Conservation (phyloP, 495 filamentous ascomycete genomes). For the Penicillium riverlandense region DNA sequence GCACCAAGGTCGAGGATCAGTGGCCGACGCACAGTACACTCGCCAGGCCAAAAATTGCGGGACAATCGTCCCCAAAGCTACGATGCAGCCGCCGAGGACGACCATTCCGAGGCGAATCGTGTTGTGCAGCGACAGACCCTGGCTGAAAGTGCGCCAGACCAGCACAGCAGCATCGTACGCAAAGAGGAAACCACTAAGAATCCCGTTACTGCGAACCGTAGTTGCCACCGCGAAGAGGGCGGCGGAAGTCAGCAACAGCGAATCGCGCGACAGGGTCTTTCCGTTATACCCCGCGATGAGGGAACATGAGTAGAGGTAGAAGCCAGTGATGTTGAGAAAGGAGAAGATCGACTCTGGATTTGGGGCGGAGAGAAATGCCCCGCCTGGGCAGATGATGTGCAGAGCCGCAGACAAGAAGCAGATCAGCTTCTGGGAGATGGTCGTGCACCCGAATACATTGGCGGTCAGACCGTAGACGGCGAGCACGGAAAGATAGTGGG, state of each 20-base stretch:
- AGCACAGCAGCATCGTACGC: conserved; percentile 46
- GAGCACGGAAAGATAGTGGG: conserved; percentile 70
- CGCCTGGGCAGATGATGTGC: conserved; percentile 80
- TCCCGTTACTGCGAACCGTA: conserved; percentile 76
- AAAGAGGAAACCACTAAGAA: conserved; percentile 73
- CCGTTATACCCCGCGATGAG: conserved; percentile 25
- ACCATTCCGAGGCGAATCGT: conserved; percentile 45
- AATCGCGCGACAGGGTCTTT: conserved; percentile 23
- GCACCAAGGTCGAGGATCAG: conserved; percentile 65
- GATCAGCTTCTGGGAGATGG: conserved; percentile 29
- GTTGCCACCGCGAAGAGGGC: conserved; percentile 66
- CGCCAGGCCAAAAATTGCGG: conserved; percentile 74
- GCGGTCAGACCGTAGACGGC: conserved; percentile 53
- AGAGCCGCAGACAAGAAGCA: conserved; percentile 62
- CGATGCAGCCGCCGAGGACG: conserved; percentile 55
- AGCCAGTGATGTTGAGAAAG: conserved; percentile 67
- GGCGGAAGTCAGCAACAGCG: conserved; percentile 51
- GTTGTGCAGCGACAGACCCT: conserved; percentile 15
- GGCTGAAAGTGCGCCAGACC: conserved; percentile 22
- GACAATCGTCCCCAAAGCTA: conserved; percentile 56
- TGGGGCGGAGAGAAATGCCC: conserved; percentile 83
- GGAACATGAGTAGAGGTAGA: conserved; percentile 59
- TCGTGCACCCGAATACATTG: conserved; percentile 26
- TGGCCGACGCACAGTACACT: conserved; percentile 53
- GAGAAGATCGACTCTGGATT: conserved; percentile 78